Evolutionary conservation across 2,329 filamentous ascomycete genomes (phyloP).

Genomic region (Colletotrichum noveboracense): DNA sequence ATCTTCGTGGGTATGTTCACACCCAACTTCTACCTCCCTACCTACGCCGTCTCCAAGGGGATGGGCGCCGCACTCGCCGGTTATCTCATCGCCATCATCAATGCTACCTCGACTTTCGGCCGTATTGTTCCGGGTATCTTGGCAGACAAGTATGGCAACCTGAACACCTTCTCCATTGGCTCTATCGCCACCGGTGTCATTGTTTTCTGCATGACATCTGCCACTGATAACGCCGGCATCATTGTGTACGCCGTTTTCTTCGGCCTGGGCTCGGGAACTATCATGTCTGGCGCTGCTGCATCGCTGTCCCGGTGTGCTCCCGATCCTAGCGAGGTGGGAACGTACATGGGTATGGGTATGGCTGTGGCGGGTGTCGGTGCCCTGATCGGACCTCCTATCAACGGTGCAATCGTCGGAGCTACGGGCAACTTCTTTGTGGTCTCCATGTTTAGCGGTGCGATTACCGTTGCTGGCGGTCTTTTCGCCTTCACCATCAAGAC

Average conservation of each 20-base stretch:
- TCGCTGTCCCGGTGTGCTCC: constrained; percentile 41
- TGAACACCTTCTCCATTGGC: constrained; percentile 48
- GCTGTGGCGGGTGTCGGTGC: constrained; percentile 46
- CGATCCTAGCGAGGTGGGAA: constrained; percentile 59
- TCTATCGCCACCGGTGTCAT: not conserved
- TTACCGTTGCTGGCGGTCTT: not conserved
- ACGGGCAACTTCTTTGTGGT: not conserved
- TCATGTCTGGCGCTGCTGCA: not conserved
- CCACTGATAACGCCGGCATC: constrained; percentile 31
- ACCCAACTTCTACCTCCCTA: constrained; percentile 64
- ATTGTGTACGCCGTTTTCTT: constrained; percentile 43
- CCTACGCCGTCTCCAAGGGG: constrained; percentile 59
- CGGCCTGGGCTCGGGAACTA: constrained; percentile 37
- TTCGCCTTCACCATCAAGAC: not conserved
- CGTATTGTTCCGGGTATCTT: constrained; percentile 64
- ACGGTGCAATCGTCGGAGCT: not conserved
- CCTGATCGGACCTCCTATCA: constrained; percentile 43
- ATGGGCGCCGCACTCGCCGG: constrained; percentile 63
- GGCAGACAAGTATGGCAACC: constrained; percentile 60
- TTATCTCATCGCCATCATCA: constrained; percentile 73
- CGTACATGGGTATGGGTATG: constrained; percentile 56
- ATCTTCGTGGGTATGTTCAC: constrained; percentile 54
- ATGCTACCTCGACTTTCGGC: constrained; percentile 64
- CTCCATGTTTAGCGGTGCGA: not conserved
- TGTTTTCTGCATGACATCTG: not conserved